Evolutionary conservation across 176 grass and related monocot species (phyloP).

Genomic region (Oryza longistaminata): DNA sequence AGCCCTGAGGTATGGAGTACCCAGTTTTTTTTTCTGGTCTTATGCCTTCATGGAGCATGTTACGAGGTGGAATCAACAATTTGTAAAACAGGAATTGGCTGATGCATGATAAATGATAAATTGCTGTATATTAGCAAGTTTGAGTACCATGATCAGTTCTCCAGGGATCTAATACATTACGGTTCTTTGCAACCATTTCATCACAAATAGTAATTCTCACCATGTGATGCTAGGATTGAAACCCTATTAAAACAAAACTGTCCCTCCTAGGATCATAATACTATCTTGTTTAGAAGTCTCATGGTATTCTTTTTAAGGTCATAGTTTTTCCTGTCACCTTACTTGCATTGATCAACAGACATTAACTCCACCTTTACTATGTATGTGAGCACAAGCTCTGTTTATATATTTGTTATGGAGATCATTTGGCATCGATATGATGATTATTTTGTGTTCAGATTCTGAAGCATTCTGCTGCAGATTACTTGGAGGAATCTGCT

Average conservation of each 20-base stretch:
- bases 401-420: neutral
- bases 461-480: constrained; percentile 61
- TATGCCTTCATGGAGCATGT: neutral
- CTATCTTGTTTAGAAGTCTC: too few species aligned
- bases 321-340: constrained; percentile 26
- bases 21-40: neutral
- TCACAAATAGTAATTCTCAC: neutral
- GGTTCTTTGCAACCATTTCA: neutral
- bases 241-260: neutral
- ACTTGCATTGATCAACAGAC: constrained; percentile 30
- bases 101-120: constrained; percentile 3
- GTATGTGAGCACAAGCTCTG: neutral
- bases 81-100: neutral
- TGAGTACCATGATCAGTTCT: neutral
- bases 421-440: neutral
- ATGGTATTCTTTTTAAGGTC: neutral
- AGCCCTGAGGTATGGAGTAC: constrained; percentile 17
- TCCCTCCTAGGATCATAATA: neutral
- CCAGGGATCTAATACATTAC: neutral
- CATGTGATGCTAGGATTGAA: neutral
- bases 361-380: neutral
- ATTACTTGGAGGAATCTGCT: constrained; percentile 76
- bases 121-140: neutral
- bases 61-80: neutral
- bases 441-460: constrained; percentile 53